Evolutionary conservation across 2,329 filamentous ascomycete species (phyloP), one percentile per base, ranked within the genome.

Genomic region (Septoria petroselini): DNA sequence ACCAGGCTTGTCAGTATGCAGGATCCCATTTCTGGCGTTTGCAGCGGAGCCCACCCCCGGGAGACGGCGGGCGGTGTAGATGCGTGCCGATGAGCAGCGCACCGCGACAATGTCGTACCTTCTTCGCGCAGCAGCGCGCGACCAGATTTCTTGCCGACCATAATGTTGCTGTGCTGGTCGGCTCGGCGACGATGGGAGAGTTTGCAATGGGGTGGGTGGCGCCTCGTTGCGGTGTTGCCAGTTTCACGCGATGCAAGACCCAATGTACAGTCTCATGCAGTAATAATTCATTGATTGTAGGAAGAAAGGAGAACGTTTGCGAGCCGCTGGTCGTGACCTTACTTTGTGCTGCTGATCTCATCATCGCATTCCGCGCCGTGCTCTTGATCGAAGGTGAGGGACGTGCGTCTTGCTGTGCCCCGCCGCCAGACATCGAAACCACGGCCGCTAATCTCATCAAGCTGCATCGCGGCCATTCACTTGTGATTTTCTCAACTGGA

Each of bases 111-210:
- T 54, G 41, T 45, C 61, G 50, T 68, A 76, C 74, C 74, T 65
- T 85, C 80, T 68, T 84, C 81, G 65, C 77, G 71, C 61, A 82
- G 71, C 60, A 80, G 76, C 57, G 80, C 78, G 65, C 79, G 78
- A 45, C 80, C 80, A 29, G 80, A 83, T 63, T 83, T 84, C 68
- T 84, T 85, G 56, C 80, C 80, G 35, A 83, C 81, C 81, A 84
- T 84, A 23, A 37, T 37, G n/a, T n/a, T n/a, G n/a, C 9, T 12
- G 14, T 37, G 14, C 14, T 23, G 21, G 25, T 18, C 27, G 45
- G 27, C 35, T 41, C 38, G 29, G 45, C 25, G 29, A 25, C 18
- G 45, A 11, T 17, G 15, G 14, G 25, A 34, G 37, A 33, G 45
- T 40, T 41, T 48, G 45, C 27, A 25, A 25, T 44, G 42, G 7